Base-by-base conservation (phyloP, 2,329 filamentous ascomycete genomes). In the Westerdykella aurantiaca region DNA sequence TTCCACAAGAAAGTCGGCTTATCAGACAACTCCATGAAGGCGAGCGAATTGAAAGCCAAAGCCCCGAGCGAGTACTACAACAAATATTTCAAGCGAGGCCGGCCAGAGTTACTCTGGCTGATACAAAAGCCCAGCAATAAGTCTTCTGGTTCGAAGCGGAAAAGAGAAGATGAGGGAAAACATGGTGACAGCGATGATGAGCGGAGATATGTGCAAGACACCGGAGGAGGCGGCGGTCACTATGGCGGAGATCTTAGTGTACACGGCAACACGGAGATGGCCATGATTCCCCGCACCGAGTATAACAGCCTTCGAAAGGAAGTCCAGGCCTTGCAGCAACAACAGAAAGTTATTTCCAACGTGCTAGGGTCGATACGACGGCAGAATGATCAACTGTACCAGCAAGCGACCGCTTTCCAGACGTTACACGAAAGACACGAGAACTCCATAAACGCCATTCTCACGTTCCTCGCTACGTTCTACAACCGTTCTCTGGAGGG, bases 11-110 rank as follows among this genome's bases (percentile, higher is more conserved):
- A 73, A 31, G 71, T 77, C 16, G 74, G 75, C n/a, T 77, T 98
- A 14, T 95, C 90, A 4, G 93, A 98, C 68, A 96, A 96, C 63
- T 96, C 90, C 0, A 94, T 98, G 86, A 86, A 93, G 54, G 90
- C 94, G 5, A 96, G 90, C 63, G 93, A 97, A 71, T 84, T 90
- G 49, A 95, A 96, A 67, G 91, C 91, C 64, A 98, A 98, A 72
- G 95, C 89, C 46, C 93, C 93, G 0, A 97, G 90, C 76, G 93
- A 97, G 74, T 98, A 98, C 67, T 90, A 87, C 55, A 96, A 98
- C 66, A 88, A 88, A 9, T 98, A 90, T 70, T 98, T 98, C 70
- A 87, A 89, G 56, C 86, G 89, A 37, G 91, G 90, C 4, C 85
- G 95, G 53, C 90, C 90, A 4, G 94, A 96, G 65, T 73, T 98